A percentile compares a stretch with the other conserved stretches of the same genome.
These are phyloP conservation scores for Vigna nakashimae DNA, from an alignment of 306 rosid genomes.

Conservation along the genomic window DNA sequence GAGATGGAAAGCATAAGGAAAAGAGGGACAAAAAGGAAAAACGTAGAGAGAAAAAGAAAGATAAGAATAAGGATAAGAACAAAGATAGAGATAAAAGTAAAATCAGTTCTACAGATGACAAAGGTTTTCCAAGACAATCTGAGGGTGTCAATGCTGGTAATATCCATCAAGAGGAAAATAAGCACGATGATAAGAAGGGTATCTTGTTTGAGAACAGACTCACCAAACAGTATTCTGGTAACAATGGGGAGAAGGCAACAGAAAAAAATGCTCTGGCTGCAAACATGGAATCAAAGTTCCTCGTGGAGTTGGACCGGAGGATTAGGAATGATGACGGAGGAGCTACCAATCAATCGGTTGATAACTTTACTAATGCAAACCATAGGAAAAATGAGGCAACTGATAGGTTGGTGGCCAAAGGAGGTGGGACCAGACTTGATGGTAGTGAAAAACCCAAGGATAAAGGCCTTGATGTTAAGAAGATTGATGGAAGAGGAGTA, in stretches of 20 bases:
- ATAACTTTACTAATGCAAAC: constrained; percentile 50
- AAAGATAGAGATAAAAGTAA: constrained; percentile 59
- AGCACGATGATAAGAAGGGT: constrained; percentile 46
- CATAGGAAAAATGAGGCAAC: constrained; percentile 57
- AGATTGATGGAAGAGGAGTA: constrained; percentile 53
- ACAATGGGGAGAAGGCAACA: constrained; percentile 56
- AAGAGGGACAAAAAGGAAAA: constrained; percentile 78
- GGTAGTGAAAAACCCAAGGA: constrained; percentile 61
- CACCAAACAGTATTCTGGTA: constrained; percentile 52
- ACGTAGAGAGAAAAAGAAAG: constrained; percentile 66
- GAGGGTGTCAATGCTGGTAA: constrained; percentile 50
- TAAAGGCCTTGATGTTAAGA: constrained; percentile 52
- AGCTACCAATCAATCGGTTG: constrained; percentile 50
- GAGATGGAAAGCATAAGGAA: constrained; percentile 66
- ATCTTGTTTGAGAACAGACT: constrained; percentile 49
- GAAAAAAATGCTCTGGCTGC: constrained; percentile 49
- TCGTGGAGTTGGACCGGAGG: constrained; percentile 66
- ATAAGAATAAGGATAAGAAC: constrained; percentile 46
- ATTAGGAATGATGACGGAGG: constrained; percentile 57
- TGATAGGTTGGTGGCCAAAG: constrained; percentile 58
- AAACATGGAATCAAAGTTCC: constrained; percentile 53
- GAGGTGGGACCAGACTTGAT: constrained; percentile 48
- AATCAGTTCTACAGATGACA: constrained; percentile 53
- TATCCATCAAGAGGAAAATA: constrained; percentile 53
- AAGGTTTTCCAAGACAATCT: constrained; percentile 51